Base-by-base conservation (phyloP, 192 early-diverging fungal genomes). In the Dissophora ornata region DNA sequence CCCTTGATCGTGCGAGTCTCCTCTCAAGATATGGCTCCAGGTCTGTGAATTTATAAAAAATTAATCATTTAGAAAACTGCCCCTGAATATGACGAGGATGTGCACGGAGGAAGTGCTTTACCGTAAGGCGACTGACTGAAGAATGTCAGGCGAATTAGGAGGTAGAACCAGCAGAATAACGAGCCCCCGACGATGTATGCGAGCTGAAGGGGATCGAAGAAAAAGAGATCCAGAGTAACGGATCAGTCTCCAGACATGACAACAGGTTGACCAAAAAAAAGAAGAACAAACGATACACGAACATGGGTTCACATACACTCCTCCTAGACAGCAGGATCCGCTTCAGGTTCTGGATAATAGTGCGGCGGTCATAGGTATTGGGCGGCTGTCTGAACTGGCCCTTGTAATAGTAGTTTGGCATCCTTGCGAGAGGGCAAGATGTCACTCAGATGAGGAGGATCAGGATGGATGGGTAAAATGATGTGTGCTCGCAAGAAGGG, bases 381-480 rank as follows among this genome's bases (percentile, higher is more conserved):
- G 49, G 50, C 11, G 21, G 49, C 19, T 24, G 49, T 36, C 62
- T 51, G 46, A 62, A 62, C 24, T 62, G 60, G 45, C 60, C 60
- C 34, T 62, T 62, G 50, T 56, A 66, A 26, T 57, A 56, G 41
- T 46, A 55, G 32, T 48, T 49, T 1, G 64, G 53, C 53, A 36
- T 65, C 12, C 4, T n/a, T 6, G 18, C 25, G 49, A 51, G 49
- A 28, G 49, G 30, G 36, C 7, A 38, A 13, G 36, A 38, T n/a
- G n/a, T n/a, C n/a, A n/a, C n/a, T n/a, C n/a, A n/a, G 36, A 13
- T 9, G 36, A 38, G 36, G 36, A 9, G 36, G 36, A 38, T 38
- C n/a, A n/a, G n/a, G 36, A 38, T 9, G 36, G 36, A 38, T 38
- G 36, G 36, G 36, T 13, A 9, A 13, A 9, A 13, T 38, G 36